These are phyloP conservation scores for Arthrobotrys musiformis DNA, from an alignment of 2,329 filamentous ascomycete genomes.

Conservation along the genomic window DNA sequence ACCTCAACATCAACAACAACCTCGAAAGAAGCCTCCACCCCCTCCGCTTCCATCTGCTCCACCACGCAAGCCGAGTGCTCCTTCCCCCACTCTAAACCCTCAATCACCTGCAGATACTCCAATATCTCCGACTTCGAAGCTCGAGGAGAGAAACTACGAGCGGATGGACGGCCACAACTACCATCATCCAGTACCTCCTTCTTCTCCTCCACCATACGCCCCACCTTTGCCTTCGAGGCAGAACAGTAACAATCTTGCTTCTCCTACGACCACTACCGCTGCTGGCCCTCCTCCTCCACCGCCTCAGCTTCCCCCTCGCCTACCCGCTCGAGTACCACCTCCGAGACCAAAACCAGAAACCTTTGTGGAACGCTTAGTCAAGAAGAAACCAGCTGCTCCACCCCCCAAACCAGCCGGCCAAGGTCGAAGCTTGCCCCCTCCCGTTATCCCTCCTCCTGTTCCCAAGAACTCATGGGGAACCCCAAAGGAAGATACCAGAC, in stretches of 20 bases:
- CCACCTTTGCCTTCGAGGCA: constrained; percentile 10
- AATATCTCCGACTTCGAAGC: background rate
- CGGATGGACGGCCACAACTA: background rate
- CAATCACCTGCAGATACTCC: background rate
- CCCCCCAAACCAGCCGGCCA: background rate
- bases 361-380: background rate
- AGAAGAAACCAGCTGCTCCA: background rate
- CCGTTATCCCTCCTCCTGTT: constrained; percentile 10
- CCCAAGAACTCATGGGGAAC: constrained; percentile 18
- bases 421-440: constrained; percentile 29
- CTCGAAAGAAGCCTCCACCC: constrained; percentile 7
- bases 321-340: background rate
- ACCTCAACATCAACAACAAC: background rate
- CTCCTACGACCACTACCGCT: background rate
- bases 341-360: background rate
- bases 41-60: constrained; percentile 24
- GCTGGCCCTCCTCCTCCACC: background rate
- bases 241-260: background rate
- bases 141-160: constrained; percentile 5
- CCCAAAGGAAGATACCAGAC: background rate
- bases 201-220: constrained; percentile 27
- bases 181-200: background rate
- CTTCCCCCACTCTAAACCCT: background rate
- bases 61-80: constrained; percentile 4
- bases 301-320: background rate